Evolutionary conservation across 805 yeast species (phyloP).

Genomic region (Teunomyces barrocoloradensis): DNA sequence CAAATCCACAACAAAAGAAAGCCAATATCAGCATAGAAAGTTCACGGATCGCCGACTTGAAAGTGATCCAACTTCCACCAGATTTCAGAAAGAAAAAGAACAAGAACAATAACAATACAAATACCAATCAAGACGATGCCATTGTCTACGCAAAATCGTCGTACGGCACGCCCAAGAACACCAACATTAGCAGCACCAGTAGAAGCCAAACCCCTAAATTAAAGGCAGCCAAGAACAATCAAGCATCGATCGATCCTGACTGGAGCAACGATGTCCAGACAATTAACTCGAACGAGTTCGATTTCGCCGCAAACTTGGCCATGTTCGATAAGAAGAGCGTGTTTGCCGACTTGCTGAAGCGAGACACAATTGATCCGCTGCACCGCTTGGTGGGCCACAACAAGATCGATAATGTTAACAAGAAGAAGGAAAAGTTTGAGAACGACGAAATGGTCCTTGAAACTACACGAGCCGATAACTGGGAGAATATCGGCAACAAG

Average conservation of each 20-base stretch:
- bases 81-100: conserved; percentile 13
- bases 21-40: conserved; percentile 27
- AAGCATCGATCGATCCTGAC: conserved; percentile 31
- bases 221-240: conserved; percentile 1
- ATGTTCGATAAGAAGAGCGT: conserved; percentile 80
- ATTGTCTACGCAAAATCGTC: conserved; percentile 21
- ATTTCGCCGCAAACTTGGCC: conserved; percentile 76
- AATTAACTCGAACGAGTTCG: conserved; percentile 67
- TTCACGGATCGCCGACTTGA: conserved; percentile 48
- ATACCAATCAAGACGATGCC: conserved; percentile 22
- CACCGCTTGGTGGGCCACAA: conserved; percentile 76
- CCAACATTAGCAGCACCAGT: conserved; percentile 1
- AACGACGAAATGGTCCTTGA: conserved; percentile 74
- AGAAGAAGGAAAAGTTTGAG: conserved; percentile 51
- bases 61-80: conserved; percentile 54
- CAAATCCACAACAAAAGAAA: conserved; percentile 8
- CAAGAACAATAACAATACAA: conserved; percentile 15
- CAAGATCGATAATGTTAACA: conserved; percentile 34
- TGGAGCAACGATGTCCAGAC: conserved; percentile 49
- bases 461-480: conserved; percentile 40
- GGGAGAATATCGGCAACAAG: conserved; percentile 47
- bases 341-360: conserved; percentile 68
- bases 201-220: conserved; percentile 5
- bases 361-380: conserved; percentile 59
- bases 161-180: conserved; percentile 4